Conservation (phyloP, 2,329 filamentous ascomycete species). For the Clonostachys sp. region DNA sequence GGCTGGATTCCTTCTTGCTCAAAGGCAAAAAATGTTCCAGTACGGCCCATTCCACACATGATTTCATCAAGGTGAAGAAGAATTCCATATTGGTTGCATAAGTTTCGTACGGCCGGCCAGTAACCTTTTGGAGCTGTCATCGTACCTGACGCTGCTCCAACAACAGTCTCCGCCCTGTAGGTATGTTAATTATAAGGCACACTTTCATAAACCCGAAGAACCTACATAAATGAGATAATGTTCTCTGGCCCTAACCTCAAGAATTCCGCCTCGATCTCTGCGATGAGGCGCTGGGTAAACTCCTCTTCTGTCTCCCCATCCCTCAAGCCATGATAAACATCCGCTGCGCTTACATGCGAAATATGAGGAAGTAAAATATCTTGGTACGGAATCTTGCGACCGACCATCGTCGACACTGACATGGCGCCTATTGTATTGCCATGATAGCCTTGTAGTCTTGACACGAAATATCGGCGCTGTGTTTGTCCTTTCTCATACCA, state of each 20-base stretch:
- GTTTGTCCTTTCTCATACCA: too few relatives aligned
- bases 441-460: conserved; percentile 24
- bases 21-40: conserved; percentile 56
- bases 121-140: conserved; percentile 45
- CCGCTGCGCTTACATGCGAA: too few relatives aligned
- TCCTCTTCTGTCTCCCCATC: conserved; percentile 26
- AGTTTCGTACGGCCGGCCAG: conserved; percentile 32
- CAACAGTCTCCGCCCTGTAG: conserved; percentile 30
- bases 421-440: conserved; percentile 41
- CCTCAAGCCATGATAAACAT: too few relatives aligned
- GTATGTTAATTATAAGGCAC: too few relatives aligned
- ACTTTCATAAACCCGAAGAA: too few relatives aligned
- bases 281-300: conserved; percentile 15
- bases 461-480: too few relatives aligned
- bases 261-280: conserved; percentile 38
- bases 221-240: conserved; percentile 30
- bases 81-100: conserved; percentile 47
- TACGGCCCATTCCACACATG: conserved; percentile 62
- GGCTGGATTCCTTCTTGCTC: conserved; percentile 41
- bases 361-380: not conserved
- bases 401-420: conserved; percentile 14
- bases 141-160: conserved; percentile 42
- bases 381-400: conserved; percentile 11
- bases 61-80: conserved; percentile 51
- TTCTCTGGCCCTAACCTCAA: conserved; percentile 32